A percentile compares a stretch with the other conserved stretches of the same genome.
Conservation (phyloP, 257 asterid species). For the Dorcoceras hygrometricum region DNA sequence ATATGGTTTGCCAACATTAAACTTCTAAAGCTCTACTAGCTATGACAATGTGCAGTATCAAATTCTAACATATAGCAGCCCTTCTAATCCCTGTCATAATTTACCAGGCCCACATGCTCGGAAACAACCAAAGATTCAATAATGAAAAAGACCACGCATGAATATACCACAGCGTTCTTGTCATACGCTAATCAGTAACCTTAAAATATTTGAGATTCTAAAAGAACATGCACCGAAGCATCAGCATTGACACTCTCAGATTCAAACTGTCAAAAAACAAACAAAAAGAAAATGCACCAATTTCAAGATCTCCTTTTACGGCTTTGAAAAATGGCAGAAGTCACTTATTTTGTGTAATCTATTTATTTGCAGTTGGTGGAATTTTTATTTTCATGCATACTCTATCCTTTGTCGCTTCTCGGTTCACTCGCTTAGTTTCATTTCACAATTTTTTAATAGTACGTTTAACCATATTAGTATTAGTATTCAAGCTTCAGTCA, state of each 20-base stretch:
- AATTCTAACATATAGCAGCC: neutral
- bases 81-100: constrained; percentile 10
- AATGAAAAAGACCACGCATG: neutral
- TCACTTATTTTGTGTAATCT: too few relatives aligned
- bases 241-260: neutral
- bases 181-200: too few relatives aligned
- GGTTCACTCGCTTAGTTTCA: too few relatives aligned
- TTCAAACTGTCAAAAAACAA: neutral
- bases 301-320: constrained; percentile 25
- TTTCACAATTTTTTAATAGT: too few relatives aligned
- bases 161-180: neutral
- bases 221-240: neutral
- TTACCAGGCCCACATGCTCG: neutral
- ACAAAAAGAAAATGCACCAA: neutral
- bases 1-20: constrained; percentile 7
- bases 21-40: neutral
- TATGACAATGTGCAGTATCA: neutral
- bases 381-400: too few relatives aligned
- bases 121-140: neutral
- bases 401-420: too few relatives aligned
- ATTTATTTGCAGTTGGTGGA: too few relatives aligned
- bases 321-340: too few relatives aligned
- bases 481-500: too few relatives aligned
- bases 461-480: too few relatives aligned
- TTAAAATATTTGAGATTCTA: neutral